Conservation (phyloP, 331 rosid genomes). For the Saraca asoca region DNA sequence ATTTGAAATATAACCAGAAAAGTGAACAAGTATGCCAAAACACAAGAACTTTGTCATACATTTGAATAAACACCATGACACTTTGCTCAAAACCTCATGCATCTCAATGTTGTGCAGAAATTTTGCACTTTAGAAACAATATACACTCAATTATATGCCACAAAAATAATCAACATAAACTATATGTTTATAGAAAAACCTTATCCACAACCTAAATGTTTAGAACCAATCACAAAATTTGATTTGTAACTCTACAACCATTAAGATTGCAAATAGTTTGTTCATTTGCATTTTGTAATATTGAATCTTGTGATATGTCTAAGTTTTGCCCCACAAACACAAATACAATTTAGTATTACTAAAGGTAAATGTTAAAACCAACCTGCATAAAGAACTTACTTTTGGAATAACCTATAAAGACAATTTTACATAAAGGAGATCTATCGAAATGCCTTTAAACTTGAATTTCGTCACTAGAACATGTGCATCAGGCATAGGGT, state of each 20-base stretch:
- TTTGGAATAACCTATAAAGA: not conserved
- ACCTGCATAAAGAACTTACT: too few species aligned
- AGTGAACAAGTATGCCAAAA: too few species aligned
- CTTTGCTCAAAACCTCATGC: slow-evolving; percentile 13
- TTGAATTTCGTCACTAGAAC: slow-evolving; percentile 18
- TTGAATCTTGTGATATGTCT: not conserved
- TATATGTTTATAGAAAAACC: too few species aligned
- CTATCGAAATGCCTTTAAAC: not conserved
- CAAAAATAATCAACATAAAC: too few species aligned
- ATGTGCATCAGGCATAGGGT: slow-evolving; percentile 5
- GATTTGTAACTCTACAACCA: slow-evolving; percentile 6
- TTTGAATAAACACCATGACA: not conserved
- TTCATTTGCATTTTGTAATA: not conserved
- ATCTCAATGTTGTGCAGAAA: slow-evolving; percentile 1
- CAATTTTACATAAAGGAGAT: slow-evolving; percentile 10
- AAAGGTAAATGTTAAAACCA: too few species aligned
- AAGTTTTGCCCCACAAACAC: not conserved
- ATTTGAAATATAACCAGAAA: too few species aligned
- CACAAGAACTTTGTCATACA: not conserved
- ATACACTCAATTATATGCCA: too few species aligned
- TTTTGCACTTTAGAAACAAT: not conserved
- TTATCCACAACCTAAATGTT: not conserved
- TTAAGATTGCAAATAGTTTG: not conserved
- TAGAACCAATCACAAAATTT: not conserved
- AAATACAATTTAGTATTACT: too few species aligned